Conservation (phyloP, 2,329 filamentous ascomycete species). For the Chaetomiaceae sp. region DNA sequence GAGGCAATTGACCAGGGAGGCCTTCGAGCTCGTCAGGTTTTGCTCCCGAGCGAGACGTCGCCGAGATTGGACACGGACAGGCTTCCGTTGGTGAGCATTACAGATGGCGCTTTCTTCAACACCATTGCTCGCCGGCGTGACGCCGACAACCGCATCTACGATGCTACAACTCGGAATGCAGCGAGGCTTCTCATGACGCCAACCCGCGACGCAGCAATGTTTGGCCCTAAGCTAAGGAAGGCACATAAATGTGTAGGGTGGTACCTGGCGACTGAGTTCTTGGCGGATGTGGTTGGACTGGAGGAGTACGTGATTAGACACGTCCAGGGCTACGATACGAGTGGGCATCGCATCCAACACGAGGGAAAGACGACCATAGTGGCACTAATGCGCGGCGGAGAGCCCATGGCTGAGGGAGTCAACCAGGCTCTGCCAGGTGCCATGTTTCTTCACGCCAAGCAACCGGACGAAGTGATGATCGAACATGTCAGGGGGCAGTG, state of each 20-base stretch:
- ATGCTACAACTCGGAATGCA: constrained; percentile 42
- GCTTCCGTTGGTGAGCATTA: constrained; percentile 41
- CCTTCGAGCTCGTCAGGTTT: constrained; percentile 42
- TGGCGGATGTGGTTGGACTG: constrained; percentile 46
- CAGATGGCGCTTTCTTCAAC: constrained; percentile 17
- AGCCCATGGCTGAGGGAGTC: constrained; percentile 57
- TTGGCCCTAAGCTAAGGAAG: constrained; percentile 44
- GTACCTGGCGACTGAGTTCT: constrained; percentile 49
- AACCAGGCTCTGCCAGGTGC: constrained; percentile 49
- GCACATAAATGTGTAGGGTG: constrained; percentile 47
- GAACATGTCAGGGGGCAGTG: constrained; percentile 38
- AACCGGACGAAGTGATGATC: constrained; percentile 38
- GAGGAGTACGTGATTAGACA: constrained; percentile 47
- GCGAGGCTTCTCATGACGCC: constrained; percentile 50
- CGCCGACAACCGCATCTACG: constrained; percentile 27
- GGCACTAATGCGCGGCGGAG: constrained; percentile 59
- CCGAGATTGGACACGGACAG: constrained; percentile 40
- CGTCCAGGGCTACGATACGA: constrained; percentile 44
- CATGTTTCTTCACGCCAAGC: constrained; percentile 46
- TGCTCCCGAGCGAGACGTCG: constrained; percentile 39
- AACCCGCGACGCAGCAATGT: constrained; percentile 46
- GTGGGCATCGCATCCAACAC: constrained; percentile 43
- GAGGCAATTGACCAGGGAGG: constrained; percentile 38
- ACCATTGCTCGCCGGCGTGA: background rate
- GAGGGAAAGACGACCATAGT: constrained; percentile 52